Conservation (phyloP, 1,139 yeast genomes). For the Kodamaea fungicola region DNA sequence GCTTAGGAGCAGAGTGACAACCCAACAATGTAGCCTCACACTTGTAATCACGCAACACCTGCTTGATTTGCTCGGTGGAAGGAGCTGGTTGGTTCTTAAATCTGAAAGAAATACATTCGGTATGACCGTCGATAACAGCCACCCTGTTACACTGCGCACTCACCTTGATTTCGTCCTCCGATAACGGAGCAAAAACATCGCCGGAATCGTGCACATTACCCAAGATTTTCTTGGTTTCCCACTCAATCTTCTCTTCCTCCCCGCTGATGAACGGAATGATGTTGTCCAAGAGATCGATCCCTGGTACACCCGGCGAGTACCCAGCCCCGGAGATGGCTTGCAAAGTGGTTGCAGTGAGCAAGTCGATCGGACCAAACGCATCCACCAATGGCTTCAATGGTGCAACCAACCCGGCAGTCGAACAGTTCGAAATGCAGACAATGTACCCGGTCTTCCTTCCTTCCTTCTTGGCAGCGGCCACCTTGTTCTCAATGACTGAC, state of each 20-base stretch:
- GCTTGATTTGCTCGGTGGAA: slow-evolving; percentile 72
- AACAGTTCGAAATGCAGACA: slow-evolving; percentile 95
- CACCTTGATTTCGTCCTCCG: slow-evolving; percentile 73
- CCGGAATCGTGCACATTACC: slow-evolving; percentile 59
- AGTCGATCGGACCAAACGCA: slow-evolving; percentile 82
- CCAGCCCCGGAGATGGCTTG: slow-evolving; percentile 99
- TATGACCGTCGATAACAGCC: slow-evolving; percentile 96
- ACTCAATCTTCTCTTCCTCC: slow-evolving; percentile 97
- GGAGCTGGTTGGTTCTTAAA: slow-evolving; percentile 85
- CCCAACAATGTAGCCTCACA: slow-evolving; percentile 78
- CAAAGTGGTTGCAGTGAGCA: slow-evolving; percentile 84
- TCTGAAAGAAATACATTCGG: slow-evolving; percentile 87
- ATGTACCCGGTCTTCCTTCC: slow-evolving; percentile 74
- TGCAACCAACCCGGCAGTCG: slow-evolving; percentile 97
- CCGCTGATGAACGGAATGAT: slow-evolving; percentile 93
- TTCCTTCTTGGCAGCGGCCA: slow-evolving; percentile 49
- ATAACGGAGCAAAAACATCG: slow-evolving; percentile 56
- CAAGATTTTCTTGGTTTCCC: slow-evolving; percentile 95
- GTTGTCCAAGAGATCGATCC: slow-evolving; percentile 92
- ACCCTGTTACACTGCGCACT: slow-evolving; percentile 97
- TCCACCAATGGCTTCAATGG: slow-evolving; percentile 92
- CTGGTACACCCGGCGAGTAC: slow-evolving; percentile 95
- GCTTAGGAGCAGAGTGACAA: slow-evolving; percentile 90
- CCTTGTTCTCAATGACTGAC: slow-evolving; percentile 63
- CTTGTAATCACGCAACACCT: slow-evolving; percentile 66